These are phyloP conservation scores for Trichophyton verrucosum DNA, from an alignment of 2,329 filamentous ascomycete genomes.

Conservation along the genomic window DNA sequence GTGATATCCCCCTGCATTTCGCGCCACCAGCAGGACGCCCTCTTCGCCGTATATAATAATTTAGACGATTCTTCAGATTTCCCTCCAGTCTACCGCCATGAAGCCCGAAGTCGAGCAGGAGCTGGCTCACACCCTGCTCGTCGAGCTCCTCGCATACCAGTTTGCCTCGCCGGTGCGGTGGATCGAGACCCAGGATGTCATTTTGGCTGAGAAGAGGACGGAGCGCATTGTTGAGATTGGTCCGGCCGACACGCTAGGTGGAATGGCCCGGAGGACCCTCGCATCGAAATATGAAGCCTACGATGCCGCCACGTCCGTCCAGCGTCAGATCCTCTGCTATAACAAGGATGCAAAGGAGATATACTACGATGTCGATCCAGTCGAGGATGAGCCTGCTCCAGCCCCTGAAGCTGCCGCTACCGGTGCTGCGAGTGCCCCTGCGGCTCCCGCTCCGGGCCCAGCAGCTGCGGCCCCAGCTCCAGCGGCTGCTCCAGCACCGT, in stretches of 20 bases:
- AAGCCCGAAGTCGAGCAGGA: conserved; percentile 98
- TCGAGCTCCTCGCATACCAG: conserved; percentile 97
- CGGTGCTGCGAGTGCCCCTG: conserved; percentile 12
- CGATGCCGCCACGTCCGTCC: conserved; percentile 89
- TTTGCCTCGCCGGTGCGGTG: conserved; percentile 98
- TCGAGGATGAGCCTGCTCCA: conserved; percentile 73
- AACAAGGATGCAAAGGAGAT: conserved; percentile 99
- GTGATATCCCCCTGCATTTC: background rate
- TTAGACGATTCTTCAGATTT: background rate
- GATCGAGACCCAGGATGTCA: conserved; percentile 99
- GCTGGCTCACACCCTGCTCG: conserved; percentile 92
- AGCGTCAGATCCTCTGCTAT: conserved; percentile 96
- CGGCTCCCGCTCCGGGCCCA: conserved; percentile 40
- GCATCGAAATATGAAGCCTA: conserved; percentile 98
- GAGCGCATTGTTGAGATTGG: conserved; percentile 97
- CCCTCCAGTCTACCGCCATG: conserved; percentile 46
- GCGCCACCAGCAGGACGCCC: background rate
- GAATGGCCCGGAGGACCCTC: conserved; percentile 92
- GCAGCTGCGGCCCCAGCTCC: conserved; percentile 45
- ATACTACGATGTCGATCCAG: conserved; percentile 94
- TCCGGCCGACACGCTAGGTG: conserved; percentile 89
- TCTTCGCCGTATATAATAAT: background rate
- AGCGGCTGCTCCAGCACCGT: conserved; percentile 46
- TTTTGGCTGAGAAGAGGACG: conserved; percentile 87
- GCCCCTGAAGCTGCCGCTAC: conserved; percentile 30